phyloP scores from a whole-genome alignment of 169 alveolate genomes.

The Cryptosporidium tyzzeri region DNA sequence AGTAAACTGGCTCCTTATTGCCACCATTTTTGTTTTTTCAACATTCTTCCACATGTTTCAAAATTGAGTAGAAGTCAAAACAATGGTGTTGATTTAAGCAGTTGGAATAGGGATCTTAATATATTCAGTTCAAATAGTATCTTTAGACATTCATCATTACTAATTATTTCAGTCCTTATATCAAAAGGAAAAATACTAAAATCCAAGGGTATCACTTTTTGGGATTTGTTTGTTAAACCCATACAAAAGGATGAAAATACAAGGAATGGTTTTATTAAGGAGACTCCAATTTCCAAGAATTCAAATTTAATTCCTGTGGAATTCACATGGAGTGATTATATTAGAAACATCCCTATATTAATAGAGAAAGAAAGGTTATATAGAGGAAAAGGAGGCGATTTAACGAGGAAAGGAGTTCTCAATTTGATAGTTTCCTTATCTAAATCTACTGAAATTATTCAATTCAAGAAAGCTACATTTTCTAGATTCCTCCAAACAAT shows the following conservation, averaged over 20 bases:
- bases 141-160: slow-evolving; percentile 47
- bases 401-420: slow-evolving; percentile 73
- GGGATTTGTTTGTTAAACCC: background rate
- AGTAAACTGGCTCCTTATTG: slow-evolving; percentile 41
- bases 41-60: background rate
- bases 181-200: background rate
- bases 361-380: slow-evolving; percentile 75
- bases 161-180: slow-evolving; percentile 23
- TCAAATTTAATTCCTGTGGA: background rate
- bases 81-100: background rate
- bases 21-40: slow-evolving; percentile 2
- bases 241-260: background rate
- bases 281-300: background rate
- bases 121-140: slow-evolving; percentile 7
- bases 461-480: slow-evolving; percentile 77
- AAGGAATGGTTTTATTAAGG: background rate
- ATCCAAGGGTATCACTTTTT: slow-evolving; percentile 3
- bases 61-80: background rate
- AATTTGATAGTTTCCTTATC: slow-evolving; percentile 55
- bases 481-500: slow-evolving; percentile 75
- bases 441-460: slow-evolving; percentile 33
- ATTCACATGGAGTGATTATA: slow-evolving; percentile 46
- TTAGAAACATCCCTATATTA: slow-evolving; percentile 59
- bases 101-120: background rate
- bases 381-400: slow-evolving; percentile 80